Conservation (phyloP, 257 asterid species). For the Parsonsia alboflavescens region DNA sequence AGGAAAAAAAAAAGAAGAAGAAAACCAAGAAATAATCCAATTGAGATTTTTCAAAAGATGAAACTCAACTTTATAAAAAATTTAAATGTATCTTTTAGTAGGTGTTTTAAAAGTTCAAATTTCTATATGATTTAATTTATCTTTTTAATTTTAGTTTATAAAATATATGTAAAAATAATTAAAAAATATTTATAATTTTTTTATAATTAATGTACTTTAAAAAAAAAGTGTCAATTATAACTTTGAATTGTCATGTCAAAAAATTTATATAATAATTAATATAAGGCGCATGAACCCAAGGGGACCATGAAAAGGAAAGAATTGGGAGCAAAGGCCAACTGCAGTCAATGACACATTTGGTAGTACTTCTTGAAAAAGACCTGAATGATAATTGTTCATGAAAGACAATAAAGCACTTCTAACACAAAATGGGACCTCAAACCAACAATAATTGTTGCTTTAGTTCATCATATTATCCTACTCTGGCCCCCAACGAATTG, state of each 20-base stretch:
- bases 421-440: conserved; percentile 43
- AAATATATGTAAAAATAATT: too few species aligned
- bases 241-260: conserved; percentile 5
- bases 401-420: conserved; percentile 24
- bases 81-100: too few species aligned
- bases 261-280: conserved; percentile 11
- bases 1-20: too few species aligned
- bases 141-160: too few species aligned
- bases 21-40: too few species aligned
- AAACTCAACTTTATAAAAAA: too few species aligned
- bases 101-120: too few species aligned
- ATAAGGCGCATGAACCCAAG: conserved; percentile 23
- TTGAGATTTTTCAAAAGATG: too few species aligned
- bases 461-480: background rate
- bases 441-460: conserved; percentile 27
- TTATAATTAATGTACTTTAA: too few species aligned
- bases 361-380: conserved; percentile 32
- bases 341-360: conserved; percentile 38
- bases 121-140: too few species aligned
- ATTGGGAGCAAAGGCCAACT: conserved; percentile 21
- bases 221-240: background rate
- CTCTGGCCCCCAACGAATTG: too few species aligned
- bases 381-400: conserved; percentile 32
- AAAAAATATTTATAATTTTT: too few species aligned
- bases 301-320: conserved; percentile 43